Base-by-base conservation (phyloP, 225 moss, liverwort and hornwort species). In the Physcomitrellopsis africana region DNA sequence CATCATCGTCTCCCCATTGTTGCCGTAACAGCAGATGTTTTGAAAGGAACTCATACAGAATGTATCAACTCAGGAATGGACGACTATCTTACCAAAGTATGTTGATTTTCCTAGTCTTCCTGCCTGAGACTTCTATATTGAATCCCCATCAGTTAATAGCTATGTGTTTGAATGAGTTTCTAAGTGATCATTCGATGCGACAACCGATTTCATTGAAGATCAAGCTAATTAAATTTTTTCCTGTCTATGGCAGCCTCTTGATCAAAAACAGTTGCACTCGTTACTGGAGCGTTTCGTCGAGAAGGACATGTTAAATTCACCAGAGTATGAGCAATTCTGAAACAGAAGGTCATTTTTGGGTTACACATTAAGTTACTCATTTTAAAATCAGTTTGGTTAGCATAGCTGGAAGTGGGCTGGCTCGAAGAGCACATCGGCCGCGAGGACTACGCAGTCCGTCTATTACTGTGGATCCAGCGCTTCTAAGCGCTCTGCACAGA, bases 41-140 rank as follows among this genome's bases (percentile, higher is more conserved):
- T 92, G 84, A 86, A 82, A 41, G 86, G 85, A 24, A 92, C 90
- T 43, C 83, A 86, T 57, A 83, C 81, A 45, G 75, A 81, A 43
- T 90, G 92, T 69, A 72, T 88, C 13, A 81, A 76, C 53, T 80
- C 88, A 16, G 92, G 92, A 72, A 92, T 92, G 92, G 92, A 92
- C 65, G 92, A 92, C 75, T 88, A 83, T 68, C 78, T 92, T 23
- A 78, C 90, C 45, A 92, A 92, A 87, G 92, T 87, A 69, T 13
- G 53, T 15, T 48, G 17, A 8, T 52, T 12, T n/a, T 11, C 53
- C 24, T 53, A 15, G 57, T 58, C 67, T 53, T 67, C 20, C 0
- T 37, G 1, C 32, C 32, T 37, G 2, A 5, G 47, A 57, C 2
- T 65, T 65, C 45, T 9, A 55, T 11, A n/a, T n/a, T 65, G 16